phyloP scores from a whole-genome alignment of 768 basidiomycete species.

The Boletus insuetus region DNA sequence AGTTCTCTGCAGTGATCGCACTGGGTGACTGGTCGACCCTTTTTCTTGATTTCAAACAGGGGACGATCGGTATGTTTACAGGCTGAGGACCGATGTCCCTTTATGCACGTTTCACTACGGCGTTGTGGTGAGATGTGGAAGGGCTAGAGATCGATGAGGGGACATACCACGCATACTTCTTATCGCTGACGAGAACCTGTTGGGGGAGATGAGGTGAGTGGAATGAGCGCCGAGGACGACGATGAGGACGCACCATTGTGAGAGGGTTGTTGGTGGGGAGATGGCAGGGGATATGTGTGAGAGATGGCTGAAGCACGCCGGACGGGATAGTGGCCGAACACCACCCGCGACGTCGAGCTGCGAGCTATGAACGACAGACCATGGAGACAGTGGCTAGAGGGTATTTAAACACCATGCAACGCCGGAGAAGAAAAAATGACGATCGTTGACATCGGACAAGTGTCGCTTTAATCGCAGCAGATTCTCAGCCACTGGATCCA shows the following conservation, averaged over 20 bases:
- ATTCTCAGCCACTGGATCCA: constrained; percentile 23
- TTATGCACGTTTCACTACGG: constrained; percentile 85
- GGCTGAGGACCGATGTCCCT: constrained; percentile 86
- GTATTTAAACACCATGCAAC: constrained; percentile 47
- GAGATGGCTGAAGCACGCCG: constrained; percentile 20
- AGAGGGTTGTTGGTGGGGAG: constrained; percentile 7
- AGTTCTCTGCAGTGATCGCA: constrained; percentile 50
- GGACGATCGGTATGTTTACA: constrained; percentile 89
- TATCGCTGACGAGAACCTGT: constrained; percentile 70
- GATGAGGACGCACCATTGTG: constrained; percentile 42
- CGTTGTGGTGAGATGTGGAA: constrained; percentile 5
- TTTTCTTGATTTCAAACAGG: constrained; percentile 77
- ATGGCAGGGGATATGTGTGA: constrained; percentile 1
- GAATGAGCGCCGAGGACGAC: background rate
- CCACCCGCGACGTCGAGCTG: constrained; percentile 59
- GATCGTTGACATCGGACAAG: constrained; percentile 42
- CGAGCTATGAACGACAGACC: constrained; percentile 42
- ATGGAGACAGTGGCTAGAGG: constrained; percentile 29
- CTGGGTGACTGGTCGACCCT: constrained; percentile 55
- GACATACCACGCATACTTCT: constrained; percentile 80
- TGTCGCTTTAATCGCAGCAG: constrained; percentile 28
- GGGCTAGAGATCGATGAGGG: background rate
- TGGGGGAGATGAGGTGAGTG: background rate
- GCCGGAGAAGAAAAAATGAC: constrained; percentile 35
- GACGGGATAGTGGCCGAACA: constrained; percentile 39